Evolutionary conservation across 495 filamentous ascomycete species (phyloP), one percentile per base, ranked within the genome.

Genomic region (Podospora appendiculata): DNA sequence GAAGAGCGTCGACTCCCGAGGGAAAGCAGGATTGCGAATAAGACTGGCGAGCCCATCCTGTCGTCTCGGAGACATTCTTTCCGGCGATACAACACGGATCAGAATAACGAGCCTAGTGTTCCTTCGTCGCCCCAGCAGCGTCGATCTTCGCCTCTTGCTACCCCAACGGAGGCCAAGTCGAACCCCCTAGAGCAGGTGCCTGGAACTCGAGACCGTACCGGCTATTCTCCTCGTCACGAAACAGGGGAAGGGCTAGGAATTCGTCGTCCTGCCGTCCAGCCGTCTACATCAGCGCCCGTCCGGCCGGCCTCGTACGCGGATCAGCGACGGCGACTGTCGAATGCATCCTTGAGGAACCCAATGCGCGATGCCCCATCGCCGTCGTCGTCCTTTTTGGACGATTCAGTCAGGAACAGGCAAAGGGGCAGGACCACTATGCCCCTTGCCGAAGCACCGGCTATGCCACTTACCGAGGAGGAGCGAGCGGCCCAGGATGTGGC

Each of bases 401-500:
- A 62, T 10, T 11, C 13, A n/a, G 10, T 18, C 41, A 64, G 32
- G 47, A 45, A 40, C 17, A 41, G 35, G 47, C 36, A 33, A 47
- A 60, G 54, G 58, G 58, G 50, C 32, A 61, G 47, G 47, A 54
- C 67, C 32, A 64, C 70, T 12, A 67, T 63, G 47, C 68, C 66
- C 18, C 43, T 70, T 4, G 71, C 71, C 40, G 82, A 89, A 45
- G 86, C 36, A 10, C 54, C 67, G 34, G 63, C 70, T 12, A 66
- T 64, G 46, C 67, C 67, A 16, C 43, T 70, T 4, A 72, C 71
- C 40, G 82, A 89, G 44, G 86, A 79, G 33, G 89, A 92, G 57
- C 80, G 78, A 52, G 87, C 87, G 17, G 90, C 86, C 10, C 89
- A 95, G 58, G 91, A 94, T 50, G 81, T 93, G 6, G 88, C 87